Base-by-base conservation (phyloP, 495 filamentous ascomycete species). In the Lasiosphaeria miniovina region DNA sequence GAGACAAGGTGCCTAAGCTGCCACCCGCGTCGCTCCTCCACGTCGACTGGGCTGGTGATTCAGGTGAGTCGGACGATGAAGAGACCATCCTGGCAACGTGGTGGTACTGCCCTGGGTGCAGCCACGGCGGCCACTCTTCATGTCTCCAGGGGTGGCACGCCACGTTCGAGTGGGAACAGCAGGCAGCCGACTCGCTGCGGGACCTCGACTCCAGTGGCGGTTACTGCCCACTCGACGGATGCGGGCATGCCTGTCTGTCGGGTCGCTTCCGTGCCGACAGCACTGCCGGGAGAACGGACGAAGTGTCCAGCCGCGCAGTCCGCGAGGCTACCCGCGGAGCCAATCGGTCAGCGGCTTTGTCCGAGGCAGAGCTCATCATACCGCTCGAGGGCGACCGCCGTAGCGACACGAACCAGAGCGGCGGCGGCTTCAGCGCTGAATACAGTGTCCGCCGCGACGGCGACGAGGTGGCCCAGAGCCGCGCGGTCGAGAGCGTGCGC, bases 51-150 rank as follows among this genome's bases (percentile, higher is more conserved):
- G 46, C 33, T 38, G 7, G n/a, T 14, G 7, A 11, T 34, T 31
- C 40, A 14, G n/a, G 32, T 9, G 34, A 41, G 57, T 0, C 31
- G 14, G 33, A 51, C 10, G 55, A 54, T 1, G 51, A 66, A 5
- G 66, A 70, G 8, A 63, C 67, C 14, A 70, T 72, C 6, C 63
- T 74, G 6, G 67, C 68, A 3, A 76, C 75, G 9, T 91, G 88
- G 88, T 84, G 80, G 65, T 87, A 83, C 77, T 93, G 89, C 61
- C 84, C 88, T 57, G 82, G 84, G 45, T 93, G 89, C 59, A 85
- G 84, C 17, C 89, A 93, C 61, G 88, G 88, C 49, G 89, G 88
- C 6, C 89, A 93, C 70, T 70, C 82, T 1, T 80, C 80, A 31
- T 93, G 89, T 62, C 78, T 91, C 51, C 77, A 78, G 50, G 81